These are phyloP conservation scores for Micromonas pusilla DNA, from an alignment of 139 green algal genomes.

Conservation along the genomic window DNA sequence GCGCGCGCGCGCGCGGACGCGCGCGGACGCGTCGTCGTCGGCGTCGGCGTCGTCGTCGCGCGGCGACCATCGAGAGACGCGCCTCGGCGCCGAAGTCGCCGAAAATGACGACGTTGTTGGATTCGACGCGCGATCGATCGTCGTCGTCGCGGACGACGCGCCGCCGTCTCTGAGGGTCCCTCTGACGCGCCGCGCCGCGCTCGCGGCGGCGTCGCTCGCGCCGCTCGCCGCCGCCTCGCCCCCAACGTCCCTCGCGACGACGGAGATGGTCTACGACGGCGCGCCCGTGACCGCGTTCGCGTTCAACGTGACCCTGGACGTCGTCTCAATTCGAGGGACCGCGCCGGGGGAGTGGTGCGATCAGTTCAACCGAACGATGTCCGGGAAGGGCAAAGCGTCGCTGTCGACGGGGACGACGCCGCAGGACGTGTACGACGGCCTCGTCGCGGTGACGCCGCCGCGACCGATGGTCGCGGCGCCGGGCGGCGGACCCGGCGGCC, in stretches of 20 bases:
- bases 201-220: neutral
- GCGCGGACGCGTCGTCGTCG: too few species aligned
- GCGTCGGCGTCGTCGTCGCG: too few species aligned
- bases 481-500: too few species aligned
- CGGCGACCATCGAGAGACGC: too few species aligned
- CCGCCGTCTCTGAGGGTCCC: neutral
- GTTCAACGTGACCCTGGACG: conserved; percentile 5
- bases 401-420: neutral
- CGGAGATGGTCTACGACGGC: neutral
- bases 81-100: too few species aligned
- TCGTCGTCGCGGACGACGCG: neutral
- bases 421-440: neutral
- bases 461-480: neutral
- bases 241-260: neutral
- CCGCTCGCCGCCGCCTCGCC: neutral
- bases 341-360: neutral
- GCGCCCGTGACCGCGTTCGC: neutral
- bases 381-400: neutral
- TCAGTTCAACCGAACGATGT: neutral
- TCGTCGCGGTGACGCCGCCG: neutral
- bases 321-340: neutral
- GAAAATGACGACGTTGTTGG: neutral
- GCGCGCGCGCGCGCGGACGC: too few species aligned
- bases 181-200: neutral
- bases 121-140: neutral